Base-by-base conservation (phyloP, 495 filamentous ascomycete genomes). In the Choiromyces venosus region DNA sequence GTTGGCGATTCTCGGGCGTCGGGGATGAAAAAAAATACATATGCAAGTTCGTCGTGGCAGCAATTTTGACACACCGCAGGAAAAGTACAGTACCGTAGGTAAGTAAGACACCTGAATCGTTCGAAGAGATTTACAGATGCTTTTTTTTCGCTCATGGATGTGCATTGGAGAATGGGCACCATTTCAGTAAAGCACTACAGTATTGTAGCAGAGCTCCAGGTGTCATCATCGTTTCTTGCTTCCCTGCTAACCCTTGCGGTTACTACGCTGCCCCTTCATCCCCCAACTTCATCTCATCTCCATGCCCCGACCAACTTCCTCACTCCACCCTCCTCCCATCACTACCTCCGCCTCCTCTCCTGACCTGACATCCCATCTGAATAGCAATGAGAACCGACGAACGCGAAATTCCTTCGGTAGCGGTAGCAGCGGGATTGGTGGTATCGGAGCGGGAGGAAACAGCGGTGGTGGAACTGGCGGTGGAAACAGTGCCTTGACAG, bases 291-390 rank as follows among this genome's bases (percentile, higher is more conserved):
- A 74, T 75, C 71, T 66, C 72, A 38, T 77, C 74, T 42, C 39
- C 65, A 72, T 72, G 71, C 71, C 71, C 52, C 52, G 52, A 61
- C 52, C 25, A 61, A 61, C 52, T 33, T 61, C 52, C 46, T 77
- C 66, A 33, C 75, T 77, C 42, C 75, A 77, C 66, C 75, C 75
- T 19, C 75, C 74, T 18, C 75, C 74, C 46, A 76, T 77, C 69
- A 72, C 75, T 37, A 77, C 75, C 39, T 77, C 75, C 33, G 74
- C 70, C 4, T 77, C 75, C 39, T 77, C 75, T 29, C 75, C 75
- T 25, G 70, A 77, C 56, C 75, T 77, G 14, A 67, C 69, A 18
- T 61, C 52, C 12, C 52, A 61, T 14, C 52, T 61, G 12, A 61
- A 29, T 35, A 70, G 75, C 40, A 70, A 77, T 61, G 74, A 42